A percentile compares a stretch with the other conserved stretches of the same genome.
phyloP scores from a whole-genome alignment of 2,329 filamentous ascomycete genomes.

The Berkeleyomyces rouxiae region DNA sequence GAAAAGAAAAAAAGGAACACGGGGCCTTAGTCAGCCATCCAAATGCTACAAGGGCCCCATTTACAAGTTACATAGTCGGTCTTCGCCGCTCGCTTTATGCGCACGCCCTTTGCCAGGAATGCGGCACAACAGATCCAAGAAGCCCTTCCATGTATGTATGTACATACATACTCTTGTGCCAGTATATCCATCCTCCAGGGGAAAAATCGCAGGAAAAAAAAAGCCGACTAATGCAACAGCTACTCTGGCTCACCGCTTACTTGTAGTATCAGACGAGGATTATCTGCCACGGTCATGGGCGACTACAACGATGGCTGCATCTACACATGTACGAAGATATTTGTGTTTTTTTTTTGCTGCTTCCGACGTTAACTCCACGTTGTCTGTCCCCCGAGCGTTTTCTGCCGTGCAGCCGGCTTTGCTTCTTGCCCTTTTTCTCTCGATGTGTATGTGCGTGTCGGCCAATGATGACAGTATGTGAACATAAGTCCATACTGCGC shows the following conservation, averaged over 20 bases:
- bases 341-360: background rate
- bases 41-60: too few species aligned
- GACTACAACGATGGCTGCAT: too few species aligned
- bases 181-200: background rate
- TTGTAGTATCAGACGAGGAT: too few species aligned
- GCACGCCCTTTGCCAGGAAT: conserved; percentile 1
- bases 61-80: background rate
- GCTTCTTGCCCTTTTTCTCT: background rate
- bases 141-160: too few species aligned
- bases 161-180: too few species aligned
- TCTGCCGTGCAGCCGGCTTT: background rate
- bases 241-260: too few species aligned
- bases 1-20: background rate
- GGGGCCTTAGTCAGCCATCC: background rate
- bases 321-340: too few species aligned
- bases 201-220: background rate
- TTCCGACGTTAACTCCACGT: background rate
- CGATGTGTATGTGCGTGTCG: background rate
- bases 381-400: background rate
- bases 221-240: too few species aligned
- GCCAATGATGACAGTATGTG: too few species aligned
- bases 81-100: conserved; percentile 1
- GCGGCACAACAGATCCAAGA: background rate
- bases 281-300: too few species aligned
- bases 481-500: too few species aligned